Evolutionary conservation across 129 eudicot genomes (phyloP).

Genomic region (Erigeron canadensis): DNA sequence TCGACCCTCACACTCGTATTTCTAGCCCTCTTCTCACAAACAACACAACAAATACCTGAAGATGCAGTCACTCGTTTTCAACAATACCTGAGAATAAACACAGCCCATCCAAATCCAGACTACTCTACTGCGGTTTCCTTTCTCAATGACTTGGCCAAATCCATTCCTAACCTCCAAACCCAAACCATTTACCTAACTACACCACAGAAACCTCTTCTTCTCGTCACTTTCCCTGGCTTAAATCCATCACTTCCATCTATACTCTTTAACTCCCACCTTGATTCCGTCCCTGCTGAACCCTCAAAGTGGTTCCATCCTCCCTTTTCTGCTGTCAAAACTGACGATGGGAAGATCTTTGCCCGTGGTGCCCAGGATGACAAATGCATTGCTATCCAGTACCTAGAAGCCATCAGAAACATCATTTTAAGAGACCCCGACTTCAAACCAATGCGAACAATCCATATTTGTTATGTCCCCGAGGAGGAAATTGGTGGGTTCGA

Average conservation of each 20-base stretch:
- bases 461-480: slow-evolving; percentile 68
- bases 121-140: slow-evolving; percentile 63
- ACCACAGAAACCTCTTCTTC: slow-evolving; percentile 61
- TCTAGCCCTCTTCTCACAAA: slow-evolving; percentile 25
- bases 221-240: slow-evolving; percentile 65
- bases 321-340: slow-evolving; percentile 55
- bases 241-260: slow-evolving; percentile 65
- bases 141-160: slow-evolving; percentile 47
- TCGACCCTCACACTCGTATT: slow-evolving; percentile 2
- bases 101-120: slow-evolving; percentile 88
- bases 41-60: slow-evolving; percentile 11
- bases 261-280: slow-evolving; percentile 85
- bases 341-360: slow-evolving; percentile 64
- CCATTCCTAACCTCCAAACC: slow-evolving; percentile 55
- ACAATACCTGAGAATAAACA: slow-evolving; percentile 71
- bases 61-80: slow-evolving; percentile 53
- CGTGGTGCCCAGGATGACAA: slow-evolving; percentile 96
- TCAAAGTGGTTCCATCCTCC: slow-evolving; percentile 68
- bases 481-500: slow-evolving; percentile 84
- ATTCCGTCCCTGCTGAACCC: slow-evolving; percentile 94
- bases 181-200: slow-evolving; percentile 44
- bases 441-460: slow-evolving; percentile 50
- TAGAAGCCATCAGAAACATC: slow-evolving; percentile 66
- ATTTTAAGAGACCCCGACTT: slow-evolving; percentile 20
- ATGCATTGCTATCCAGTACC: slow-evolving; percentile 79